Evolutionary conservation across 2,329 filamentous ascomycete species (phyloP).

Genomic region (Ilyonectria mors-panacis): DNA sequence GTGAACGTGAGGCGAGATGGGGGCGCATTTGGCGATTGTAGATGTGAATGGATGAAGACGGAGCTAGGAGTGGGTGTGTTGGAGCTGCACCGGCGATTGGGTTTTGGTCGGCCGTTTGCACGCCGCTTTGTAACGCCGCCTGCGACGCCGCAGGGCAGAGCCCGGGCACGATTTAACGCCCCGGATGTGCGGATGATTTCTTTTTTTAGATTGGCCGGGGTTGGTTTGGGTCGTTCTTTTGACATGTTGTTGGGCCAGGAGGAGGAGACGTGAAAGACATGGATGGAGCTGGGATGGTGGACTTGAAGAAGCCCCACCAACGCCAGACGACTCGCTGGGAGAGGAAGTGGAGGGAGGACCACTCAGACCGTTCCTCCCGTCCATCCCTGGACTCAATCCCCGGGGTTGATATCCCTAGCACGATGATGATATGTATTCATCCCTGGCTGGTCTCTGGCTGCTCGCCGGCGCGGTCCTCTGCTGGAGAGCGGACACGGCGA

Average conservation of each 20-base stretch:
- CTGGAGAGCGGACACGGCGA: neutral
- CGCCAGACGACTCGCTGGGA: neutral
- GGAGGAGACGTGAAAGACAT: neutral
- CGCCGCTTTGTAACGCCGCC: neutral
- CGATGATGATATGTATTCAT: too few relatives aligned
- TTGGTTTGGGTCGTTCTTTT: neutral
- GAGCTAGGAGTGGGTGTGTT: neutral
- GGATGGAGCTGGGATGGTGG: neutral
- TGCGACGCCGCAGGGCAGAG: neutral
- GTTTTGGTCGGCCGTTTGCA: neutral
- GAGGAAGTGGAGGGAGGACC: neutral
- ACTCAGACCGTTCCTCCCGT: neutral
- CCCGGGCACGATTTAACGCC: neutral
- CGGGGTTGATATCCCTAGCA: neutral
- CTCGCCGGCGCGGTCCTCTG: neutral
- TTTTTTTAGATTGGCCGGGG: neutral
- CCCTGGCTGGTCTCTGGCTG: neutral
- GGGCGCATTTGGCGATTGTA: too few relatives aligned
- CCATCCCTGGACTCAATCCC: neutral
- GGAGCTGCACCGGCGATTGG: conserved; percentile 16
- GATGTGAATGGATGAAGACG: neutral
- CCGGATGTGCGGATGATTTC: neutral
- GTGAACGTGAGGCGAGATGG: neutral
- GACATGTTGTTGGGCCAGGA: neutral
- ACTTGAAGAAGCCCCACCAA: neutral